These are phyloP conservation scores for Skeletonema grethae DNA, from an alignment of 108 stramenopile species.

Conservation along the genomic window DNA sequence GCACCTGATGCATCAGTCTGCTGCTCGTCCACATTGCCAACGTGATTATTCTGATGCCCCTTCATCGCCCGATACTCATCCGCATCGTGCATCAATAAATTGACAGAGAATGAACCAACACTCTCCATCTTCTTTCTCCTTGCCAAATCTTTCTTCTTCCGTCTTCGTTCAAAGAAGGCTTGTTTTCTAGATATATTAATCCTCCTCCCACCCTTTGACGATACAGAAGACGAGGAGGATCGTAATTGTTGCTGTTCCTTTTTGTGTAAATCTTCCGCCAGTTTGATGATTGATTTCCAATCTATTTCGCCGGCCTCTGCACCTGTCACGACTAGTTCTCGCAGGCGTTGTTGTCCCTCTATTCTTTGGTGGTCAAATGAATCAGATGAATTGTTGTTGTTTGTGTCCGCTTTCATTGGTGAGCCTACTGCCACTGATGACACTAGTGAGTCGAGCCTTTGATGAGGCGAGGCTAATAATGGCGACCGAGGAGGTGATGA, in stretches of 20 bases:
- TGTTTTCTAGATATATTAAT: constrained; percentile 21
- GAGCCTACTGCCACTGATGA: constrained; percentile 19
- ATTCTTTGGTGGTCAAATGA: constrained; percentile 45
- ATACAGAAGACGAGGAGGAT: neutral
- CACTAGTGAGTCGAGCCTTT: neutral
- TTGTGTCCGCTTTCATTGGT: neutral
- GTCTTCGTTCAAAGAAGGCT: constrained; percentile 34
- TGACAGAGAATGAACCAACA: constrained; percentile 52
- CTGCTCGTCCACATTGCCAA: neutral
- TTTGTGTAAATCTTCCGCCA: constrained; percentile 45
- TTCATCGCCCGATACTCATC: constrained; percentile 13
- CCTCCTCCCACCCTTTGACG: neutral
- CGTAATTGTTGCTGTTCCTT: constrained; percentile 38
- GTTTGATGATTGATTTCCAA: constrained; percentile 45
- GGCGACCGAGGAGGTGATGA: neutral
- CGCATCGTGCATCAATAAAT: constrained; percentile 37
- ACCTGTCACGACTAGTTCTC: constrained; percentile 32
- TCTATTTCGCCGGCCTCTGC: constrained; percentile 26
- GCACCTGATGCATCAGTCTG: neutral
- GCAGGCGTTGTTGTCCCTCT: constrained; percentile 39
- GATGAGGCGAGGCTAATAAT: neutral
- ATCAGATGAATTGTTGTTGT: constrained; percentile 2
- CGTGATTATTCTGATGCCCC: neutral
- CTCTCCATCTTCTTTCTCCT: constrained; percentile 39
- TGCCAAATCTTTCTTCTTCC: constrained; percentile 22